phyloP scores from a whole-genome alignment of 2,329 filamentous ascomycete genomes.

The Dryadomyces quercivorus region DNA sequence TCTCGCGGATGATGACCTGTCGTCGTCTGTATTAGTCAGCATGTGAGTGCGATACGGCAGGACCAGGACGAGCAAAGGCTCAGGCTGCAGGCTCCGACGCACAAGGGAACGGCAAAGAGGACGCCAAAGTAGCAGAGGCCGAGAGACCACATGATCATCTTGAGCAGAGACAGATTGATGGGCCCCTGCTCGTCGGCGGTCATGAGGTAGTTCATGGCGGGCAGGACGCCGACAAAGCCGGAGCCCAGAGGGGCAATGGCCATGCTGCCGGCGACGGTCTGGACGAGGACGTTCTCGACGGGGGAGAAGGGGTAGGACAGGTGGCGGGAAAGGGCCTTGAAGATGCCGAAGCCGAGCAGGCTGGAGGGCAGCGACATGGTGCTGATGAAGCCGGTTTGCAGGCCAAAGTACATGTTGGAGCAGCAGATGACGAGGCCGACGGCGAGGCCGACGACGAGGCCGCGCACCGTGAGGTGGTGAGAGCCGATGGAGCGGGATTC shows the following conservation, averaged over 20 bases:
- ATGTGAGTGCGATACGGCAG: too few species aligned
- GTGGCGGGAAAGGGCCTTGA: constrained; percentile 63
- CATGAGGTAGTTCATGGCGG: constrained; percentile 79
- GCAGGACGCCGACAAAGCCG: constrained; percentile 91
- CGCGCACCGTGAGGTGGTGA: constrained; percentile 74
- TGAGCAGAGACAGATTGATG: constrained; percentile 57
- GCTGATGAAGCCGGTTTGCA: constrained; percentile 41
- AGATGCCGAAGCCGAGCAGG: constrained; percentile 87
- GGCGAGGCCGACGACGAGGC: constrained; percentile 63
- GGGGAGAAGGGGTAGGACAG: constrained; percentile 77
- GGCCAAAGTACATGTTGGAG: constrained; percentile 97
- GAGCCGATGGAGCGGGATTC: constrained; percentile 9
- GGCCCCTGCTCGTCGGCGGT: constrained; percentile 68
- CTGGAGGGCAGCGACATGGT: constrained; percentile 97
- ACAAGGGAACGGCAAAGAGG: constrained; percentile 85
- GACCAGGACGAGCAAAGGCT: too few species aligned
- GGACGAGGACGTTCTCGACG: constrained; percentile 91
- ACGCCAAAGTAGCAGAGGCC: constrained; percentile 95
- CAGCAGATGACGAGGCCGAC: constrained; percentile 91
- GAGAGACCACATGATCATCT: constrained; percentile 79
- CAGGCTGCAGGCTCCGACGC: too few species aligned
- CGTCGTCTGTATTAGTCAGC: constrained; percentile 38
- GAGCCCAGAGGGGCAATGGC: constrained; percentile 95
- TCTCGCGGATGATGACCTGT: constrained; percentile 87
- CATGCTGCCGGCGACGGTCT: constrained; percentile 89